Evolutionary conservation across 768 basidiomycete species (phyloP).

Genomic region (Tubosaeta sp.): DNA sequence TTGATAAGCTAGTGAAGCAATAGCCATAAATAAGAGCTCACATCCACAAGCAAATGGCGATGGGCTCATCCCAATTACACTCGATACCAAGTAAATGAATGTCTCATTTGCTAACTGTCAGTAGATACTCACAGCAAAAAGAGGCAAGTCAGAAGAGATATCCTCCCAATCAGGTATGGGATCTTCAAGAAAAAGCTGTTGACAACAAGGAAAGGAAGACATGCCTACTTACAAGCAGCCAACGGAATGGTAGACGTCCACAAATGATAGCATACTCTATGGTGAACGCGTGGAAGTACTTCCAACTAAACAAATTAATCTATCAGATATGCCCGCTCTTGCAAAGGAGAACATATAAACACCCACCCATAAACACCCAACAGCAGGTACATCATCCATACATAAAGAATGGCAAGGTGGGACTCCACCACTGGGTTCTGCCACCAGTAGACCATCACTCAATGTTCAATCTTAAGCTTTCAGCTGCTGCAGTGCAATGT

Average conservation of each 20-base stretch:
- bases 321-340: neutral
- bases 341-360: neutral
- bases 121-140: neutral
- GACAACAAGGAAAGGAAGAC: neutral
- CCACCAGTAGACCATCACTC: slow-evolving; percentile 7
- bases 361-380: slow-evolving; percentile 18
- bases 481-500: neutral
- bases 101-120: neutral
- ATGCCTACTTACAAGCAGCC: slow-evolving; percentile 18
- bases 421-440: slow-evolving; percentile 7
- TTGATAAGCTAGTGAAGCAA: neutral
- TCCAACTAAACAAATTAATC: slow-evolving; percentile 15
- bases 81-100: neutral
- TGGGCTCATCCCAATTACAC: neutral
- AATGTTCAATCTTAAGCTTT: no score
- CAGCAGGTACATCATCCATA: slow-evolving; percentile 5
- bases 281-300: slow-evolving; percentile 13
- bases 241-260: slow-evolving; percentile 18
- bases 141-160: slow-evolving; percentile 2
- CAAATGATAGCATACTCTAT: slow-evolving; percentile 21
- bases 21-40: slow-evolving; percentile 1
- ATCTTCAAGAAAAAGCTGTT: slow-evolving; percentile 2
- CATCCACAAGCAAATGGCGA: slow-evolving; percentile 1
- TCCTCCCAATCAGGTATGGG: slow-evolving; percentile 10
- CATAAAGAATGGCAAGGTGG: neutral